Base-by-base conservation (phyloP, 805 yeast species). In the Jamesozyma gamospora region DNA sequence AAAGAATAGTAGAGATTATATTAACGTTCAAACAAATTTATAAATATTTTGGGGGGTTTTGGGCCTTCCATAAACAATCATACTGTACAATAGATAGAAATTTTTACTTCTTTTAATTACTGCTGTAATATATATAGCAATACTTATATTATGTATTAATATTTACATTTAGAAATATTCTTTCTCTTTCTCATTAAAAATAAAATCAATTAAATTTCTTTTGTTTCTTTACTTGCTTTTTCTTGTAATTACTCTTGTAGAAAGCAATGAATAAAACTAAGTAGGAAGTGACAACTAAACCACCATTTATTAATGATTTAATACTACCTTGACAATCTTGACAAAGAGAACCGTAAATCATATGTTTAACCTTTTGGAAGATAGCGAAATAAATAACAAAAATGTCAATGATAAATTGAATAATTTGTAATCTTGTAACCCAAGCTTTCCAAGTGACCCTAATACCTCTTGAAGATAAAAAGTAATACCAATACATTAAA, bases 391-490 rank as follows among this genome's bases (percentile, higher is more conserved):
- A 90, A 47, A 90, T 94, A 60, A 90, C 87, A 33, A 71, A 75
- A 56, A 90, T 74, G 64, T 90, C 97, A 56, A 90, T 71, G 49
- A 90, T 66, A 59, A 90, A 90, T 69, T 90, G 97, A 56, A 84
- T 70, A 66, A 90, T 90, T 70, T 90, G 97, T 70, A 85, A 78
- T 48, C 95, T 74, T 41, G 97, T 90, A 50, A 90, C 96, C 96
- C 96, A 90, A 70, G 87, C 94, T 69, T 90, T 90, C 97, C 97
- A 90, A 96, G 96, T 88, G 41, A 90, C 96, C 56, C 86, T 79
- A 59, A 88, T 84, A 43, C 95, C 95, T 60, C 94, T 75, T 18
- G 96, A 83, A 39, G 92, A 73, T 53, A 88, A 71, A 71, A 87
- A 87, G 70, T 90, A 90, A 75, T 90, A 90, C 82, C 86, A 90